Evolutionary conservation across 2,329 filamentous ascomycete species (phyloP).

Genomic region (Neocatenulostroma microsporum): DNA sequence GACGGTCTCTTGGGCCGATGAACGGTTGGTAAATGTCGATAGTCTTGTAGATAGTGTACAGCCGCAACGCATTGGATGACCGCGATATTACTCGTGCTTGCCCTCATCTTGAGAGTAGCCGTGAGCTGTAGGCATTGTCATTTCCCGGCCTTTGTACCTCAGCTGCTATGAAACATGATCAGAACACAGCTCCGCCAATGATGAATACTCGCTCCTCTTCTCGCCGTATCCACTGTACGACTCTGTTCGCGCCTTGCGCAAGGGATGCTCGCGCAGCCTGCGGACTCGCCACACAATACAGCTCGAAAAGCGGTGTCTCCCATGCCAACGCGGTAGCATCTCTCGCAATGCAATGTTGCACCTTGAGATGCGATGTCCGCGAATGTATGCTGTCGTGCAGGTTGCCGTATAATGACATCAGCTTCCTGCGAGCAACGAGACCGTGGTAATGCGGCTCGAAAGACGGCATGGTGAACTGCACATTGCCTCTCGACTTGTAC

Average conservation of each 20-base stretch:
- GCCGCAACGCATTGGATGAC: too few species aligned
- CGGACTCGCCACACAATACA: slow-evolving; percentile 88
- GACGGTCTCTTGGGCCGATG: background rate
- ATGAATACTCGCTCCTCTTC: slow-evolving; percentile 96
- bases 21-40: too few species aligned
- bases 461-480: slow-evolving; percentile 90
- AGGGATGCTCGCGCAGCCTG: slow-evolving; percentile 55
- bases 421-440: slow-evolving; percentile 35
- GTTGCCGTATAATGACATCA: slow-evolving; percentile 78
- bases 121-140: too few species aligned
- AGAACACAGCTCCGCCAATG: slow-evolving; percentile 83
- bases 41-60: background rate
- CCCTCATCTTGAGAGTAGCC: too few species aligned
- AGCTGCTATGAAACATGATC: too few species aligned
- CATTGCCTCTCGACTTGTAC: slow-evolving; percentile 89
- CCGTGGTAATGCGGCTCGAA: slow-evolving; percentile 60
- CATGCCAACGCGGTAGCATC: slow-evolving; percentile 77
- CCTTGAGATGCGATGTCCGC: slow-evolving; percentile 75
- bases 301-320: slow-evolving; percentile 84
- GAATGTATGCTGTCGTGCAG: slow-evolving; percentile 80
- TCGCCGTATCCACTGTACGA: slow-evolving; percentile 82
- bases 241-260: slow-evolving; percentile 76
- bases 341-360: slow-evolving; percentile 69
- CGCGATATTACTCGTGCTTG: too few species aligned
- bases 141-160: too few species aligned